Evolutionary conservation across 345 rosid genomes (phyloP), one percentile per base, ranked within the genome.

Genomic region (Acer negundo): DNA sequence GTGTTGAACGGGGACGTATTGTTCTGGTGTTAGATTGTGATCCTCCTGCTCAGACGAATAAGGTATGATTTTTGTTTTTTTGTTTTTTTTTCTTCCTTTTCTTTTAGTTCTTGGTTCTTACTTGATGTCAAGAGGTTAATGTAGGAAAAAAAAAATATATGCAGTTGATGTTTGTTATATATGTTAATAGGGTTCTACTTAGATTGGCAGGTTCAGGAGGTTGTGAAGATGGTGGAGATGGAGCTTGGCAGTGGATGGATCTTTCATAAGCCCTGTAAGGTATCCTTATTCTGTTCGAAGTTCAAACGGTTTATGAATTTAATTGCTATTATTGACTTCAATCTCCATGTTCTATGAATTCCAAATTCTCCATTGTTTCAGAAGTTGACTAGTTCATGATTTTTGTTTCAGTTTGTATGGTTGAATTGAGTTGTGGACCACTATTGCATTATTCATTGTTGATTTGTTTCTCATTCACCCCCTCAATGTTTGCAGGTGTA

Each of bases 211-310:
- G 94, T 92, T 63, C 83, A 88, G 72, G 97, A 94, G 71, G 95
- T 91, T 72, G 78, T 87, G 75, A 85, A 87, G 77, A 87, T 87
- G 93, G 92, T 92, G 95, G 99, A 96, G 80, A 70, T 81, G 70
- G 98, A 94, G 77, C 86, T 94, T 68, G 97, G 93, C 61, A 86
- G 73, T 64, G 97, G 88, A 61, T 96, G 98, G 99, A 90, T 96
- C 71, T 88, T 87, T 78, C 95, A 84, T 71, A 84, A 86, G 73
- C 86, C 76, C 64, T 94, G 98, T 67, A 88, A 89, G 97, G 98
- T 91, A 75, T 74, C 20, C 13, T 72, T 44, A 35, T 61, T 70
- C 11, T 23, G 17, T 67, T 47, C 22, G 7, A 24, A 17, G 28
- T 22, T 3, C n/a, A 7, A 70, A 31, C 16, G 49, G 12, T 76